Evolutionary conservation across 805 yeast species (phyloP), one percentile per base, ranked within the genome.

Genomic region (Candida andamanensis): DNA sequence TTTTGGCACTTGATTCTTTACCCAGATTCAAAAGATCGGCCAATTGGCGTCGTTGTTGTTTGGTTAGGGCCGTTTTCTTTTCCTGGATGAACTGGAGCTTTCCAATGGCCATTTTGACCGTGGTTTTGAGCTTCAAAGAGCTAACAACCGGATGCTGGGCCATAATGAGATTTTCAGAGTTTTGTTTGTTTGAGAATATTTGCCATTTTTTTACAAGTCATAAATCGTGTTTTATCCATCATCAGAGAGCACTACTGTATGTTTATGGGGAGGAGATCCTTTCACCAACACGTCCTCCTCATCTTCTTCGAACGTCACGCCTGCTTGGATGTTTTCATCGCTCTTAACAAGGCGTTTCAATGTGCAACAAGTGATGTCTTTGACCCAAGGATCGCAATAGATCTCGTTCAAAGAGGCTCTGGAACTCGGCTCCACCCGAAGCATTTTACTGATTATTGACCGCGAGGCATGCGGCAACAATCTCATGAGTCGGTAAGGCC

Each of bases 401-500:
- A 84, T 72, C 19, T 81, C 87, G 18, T 71, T 72, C 49, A 84
- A 58, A 1, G 83, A 72, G 1, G 87, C 85, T 47, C 94, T 69
- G 36, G 69, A 61, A 1, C 37, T 35, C 8, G 82, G 78, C 42
- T 82, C 85, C 11, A 80, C 63, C 31, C 67, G 67, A 17, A 84
- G 57, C 78, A 84, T 81, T 37, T 60, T 67, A 15, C 82, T 78
- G 18, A 84, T 65, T 8, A 84, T 63, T 9, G 90, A 92, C 55
- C 95, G 71, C 11, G 92, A 65, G 6, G 90, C 87, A 54, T 84
- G 95, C 4, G 95, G 95, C 22, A 84, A 58, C 30, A 84, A 60
- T 58, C 95, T 73, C 80, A 84, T 75, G 42, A 84, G 61, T 51
- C 95, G 67, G 58, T 84, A 84, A 8, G 92, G 90, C 5, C 95